A percentile compares a stretch with the other conserved stretches of the same genome.
Conservation (phyloP, 2,329 filamentous ascomycete genomes). For the Xylariaceae sp. region DNA sequence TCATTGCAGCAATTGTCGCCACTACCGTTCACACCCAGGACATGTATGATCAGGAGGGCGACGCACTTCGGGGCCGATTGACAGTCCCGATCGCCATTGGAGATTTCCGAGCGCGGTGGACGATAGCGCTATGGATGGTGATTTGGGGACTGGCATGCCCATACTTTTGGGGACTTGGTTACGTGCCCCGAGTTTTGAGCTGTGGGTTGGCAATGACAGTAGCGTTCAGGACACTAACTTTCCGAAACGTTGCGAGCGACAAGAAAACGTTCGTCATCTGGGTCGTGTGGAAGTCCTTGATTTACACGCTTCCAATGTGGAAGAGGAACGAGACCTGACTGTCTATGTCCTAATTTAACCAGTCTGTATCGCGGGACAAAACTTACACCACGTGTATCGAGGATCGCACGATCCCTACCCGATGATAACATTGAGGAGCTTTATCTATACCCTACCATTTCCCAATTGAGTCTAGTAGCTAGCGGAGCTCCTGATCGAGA, state of each 20-base stretch:
- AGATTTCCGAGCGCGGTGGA: conserved; percentile 1
- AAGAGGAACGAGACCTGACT: too few species aligned
- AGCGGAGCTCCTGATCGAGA: too few species aligned
- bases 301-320: conserved; percentile 3
- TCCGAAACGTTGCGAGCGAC: conserved; percentile 1
- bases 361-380: too few species aligned
- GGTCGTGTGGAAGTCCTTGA: conserved; percentile 6
- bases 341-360: too few species aligned
- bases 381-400: too few species aligned
- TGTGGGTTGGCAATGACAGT: background rate
- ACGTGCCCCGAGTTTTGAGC: background rate
- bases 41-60: conserved; percentile 9
- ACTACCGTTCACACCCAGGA: conserved; percentile 6
- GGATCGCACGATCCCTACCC: too few species aligned
- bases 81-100: conserved; percentile 5
- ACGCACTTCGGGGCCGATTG: background rate
- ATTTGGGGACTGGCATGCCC: conserved; percentile 6
- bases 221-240: background rate
- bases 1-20: conserved; percentile 3
- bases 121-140: background rate
- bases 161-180: background rate
- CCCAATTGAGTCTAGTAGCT: too few species aligned
- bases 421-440: too few species aligned
- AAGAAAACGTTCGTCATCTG: conserved; percentile 8
- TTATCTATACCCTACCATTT: too few species aligned